A percentile compares a stretch with the other conserved stretches of the same genome.
These are phyloP conservation scores for Aureococcus anophagefferens DNA, from an alignment of 108 stramenopile genomes.

Conservation along the genomic window DNA sequence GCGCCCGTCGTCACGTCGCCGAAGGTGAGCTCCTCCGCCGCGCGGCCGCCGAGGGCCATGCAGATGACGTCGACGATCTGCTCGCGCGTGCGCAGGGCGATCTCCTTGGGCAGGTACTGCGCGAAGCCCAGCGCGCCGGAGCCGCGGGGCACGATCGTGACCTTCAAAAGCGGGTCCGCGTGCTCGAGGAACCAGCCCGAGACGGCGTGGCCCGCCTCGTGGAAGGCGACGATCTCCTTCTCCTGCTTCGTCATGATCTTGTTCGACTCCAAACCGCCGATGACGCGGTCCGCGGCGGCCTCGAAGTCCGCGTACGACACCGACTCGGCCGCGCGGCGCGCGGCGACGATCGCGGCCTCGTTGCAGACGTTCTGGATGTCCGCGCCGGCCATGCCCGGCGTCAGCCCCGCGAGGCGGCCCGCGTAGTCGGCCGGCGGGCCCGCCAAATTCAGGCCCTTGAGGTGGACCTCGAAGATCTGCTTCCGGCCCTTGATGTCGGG, in stretches of 20 bases:
- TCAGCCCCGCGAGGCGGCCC: constrained; percentile 76
- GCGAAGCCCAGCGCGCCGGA: constrained; percentile 87
- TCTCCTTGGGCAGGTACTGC: constrained; percentile 91
- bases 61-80: constrained; percentile 90
- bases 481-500: constrained; percentile 87
- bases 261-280: constrained; percentile 87
- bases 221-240: constrained; percentile 80
- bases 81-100: constrained; percentile 60
- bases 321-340: constrained; percentile 67
- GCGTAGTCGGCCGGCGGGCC: constrained; percentile 55
- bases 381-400: constrained; percentile 88
- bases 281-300: constrained; percentile 80
- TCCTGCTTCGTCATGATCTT: constrained; percentile 83
- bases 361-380: constrained; percentile 96
- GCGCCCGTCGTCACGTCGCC: constrained; percentile 89
- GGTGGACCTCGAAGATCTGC: constrained; percentile 80
- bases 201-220: constrained; percentile 95
- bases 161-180: constrained; percentile 89
- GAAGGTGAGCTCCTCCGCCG: constrained; percentile 85
- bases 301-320: constrained; percentile 84
- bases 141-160: constrained; percentile 85
- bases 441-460: constrained; percentile 64
- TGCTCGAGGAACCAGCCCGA: constrained; percentile 90
- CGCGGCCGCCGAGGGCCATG: constrained; percentile 92
- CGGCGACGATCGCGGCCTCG: constrained; percentile 93